A percentile compares a stretch with the other conserved stretches of the same genome.
Evolutionary conservation across 352 stramenopile genomes (phyloP).

Genomic region (Phytophthora nicotianae): DNA sequence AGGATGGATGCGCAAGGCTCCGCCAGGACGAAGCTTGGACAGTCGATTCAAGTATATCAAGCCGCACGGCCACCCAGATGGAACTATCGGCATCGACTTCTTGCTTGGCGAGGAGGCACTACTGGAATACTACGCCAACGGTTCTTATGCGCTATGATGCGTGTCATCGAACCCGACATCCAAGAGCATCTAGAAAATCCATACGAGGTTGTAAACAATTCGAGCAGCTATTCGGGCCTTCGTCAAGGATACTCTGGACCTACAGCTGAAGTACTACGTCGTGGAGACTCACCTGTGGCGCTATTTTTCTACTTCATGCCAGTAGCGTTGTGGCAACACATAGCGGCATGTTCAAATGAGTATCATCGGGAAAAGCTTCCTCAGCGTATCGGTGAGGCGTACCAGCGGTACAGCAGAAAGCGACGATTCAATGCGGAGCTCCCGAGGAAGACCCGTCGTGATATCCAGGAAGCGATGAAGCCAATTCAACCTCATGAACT

Average conservation of each 20-base stretch:
- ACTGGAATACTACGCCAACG: not conserved
- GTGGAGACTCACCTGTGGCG: not conserved
- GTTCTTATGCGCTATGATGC: no score
- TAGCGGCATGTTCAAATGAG: not conserved
- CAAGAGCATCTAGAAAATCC: not conserved
- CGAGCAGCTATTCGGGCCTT: not conserved
- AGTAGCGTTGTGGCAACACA: not conserved
- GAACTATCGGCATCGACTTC: no score
- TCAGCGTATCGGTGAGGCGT: not conserved
- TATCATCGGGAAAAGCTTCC: not conserved
- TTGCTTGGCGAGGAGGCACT: not conserved
- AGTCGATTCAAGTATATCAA: no score
- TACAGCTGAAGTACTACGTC: not conserved
- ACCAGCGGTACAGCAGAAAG: not conserved
- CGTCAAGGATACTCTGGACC: constrained; percentile 1
- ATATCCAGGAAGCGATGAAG: not conserved
- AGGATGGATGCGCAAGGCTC: no score
- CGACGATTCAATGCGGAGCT: not conserved
- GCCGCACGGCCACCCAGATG: no score
- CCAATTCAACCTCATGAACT: not conserved
- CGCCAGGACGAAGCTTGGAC: no score
- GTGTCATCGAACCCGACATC: not conserved
- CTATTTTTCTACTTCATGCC: not conserved
- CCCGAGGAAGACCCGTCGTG: not conserved
- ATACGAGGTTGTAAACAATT: not conserved